Evolutionary conservation across 257 asterid genomes (phyloP).

Genomic region (Capsicum chinense): DNA sequence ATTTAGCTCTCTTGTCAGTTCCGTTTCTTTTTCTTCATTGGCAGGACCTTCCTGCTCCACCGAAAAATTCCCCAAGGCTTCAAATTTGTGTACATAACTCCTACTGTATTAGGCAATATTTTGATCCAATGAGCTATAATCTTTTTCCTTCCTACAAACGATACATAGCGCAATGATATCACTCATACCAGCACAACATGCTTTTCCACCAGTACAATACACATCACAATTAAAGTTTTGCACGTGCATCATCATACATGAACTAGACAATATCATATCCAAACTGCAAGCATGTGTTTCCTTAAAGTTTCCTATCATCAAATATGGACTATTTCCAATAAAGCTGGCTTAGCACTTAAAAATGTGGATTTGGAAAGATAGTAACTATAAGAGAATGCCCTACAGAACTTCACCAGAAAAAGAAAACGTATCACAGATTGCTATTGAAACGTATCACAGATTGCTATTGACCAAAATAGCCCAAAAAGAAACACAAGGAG

Average conservation of each 20-base stretch:
- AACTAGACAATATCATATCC: conserved; percentile 4
- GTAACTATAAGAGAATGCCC: conserved; percentile 13
- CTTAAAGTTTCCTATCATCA: conserved; percentile 6
- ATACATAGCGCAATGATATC: background rate
- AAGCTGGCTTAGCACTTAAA: background rate
- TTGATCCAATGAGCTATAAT: conserved; percentile 2
- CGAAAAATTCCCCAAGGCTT: background rate
- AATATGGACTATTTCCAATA: background rate
- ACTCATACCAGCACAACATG: conserved; percentile 1
- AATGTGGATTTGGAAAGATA: background rate
- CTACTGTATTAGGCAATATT: background rate
- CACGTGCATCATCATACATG: background rate
- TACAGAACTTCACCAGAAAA: conserved; percentile 1
- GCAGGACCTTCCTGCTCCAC: background rate
- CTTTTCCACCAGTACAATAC: background rate
- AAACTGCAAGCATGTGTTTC: conserved; percentile 13
- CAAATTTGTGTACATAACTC: background rate
- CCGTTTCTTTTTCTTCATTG: background rate
- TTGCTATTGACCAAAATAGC: background rate
- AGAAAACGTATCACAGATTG: background rate
- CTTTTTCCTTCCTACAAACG: background rate
- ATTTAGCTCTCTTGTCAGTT: background rate
- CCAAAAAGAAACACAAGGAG: conserved; percentile 15
- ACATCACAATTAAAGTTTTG: background rate
- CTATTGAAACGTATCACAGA: background rate